These are phyloP conservation scores for Protomyces gravidus DNA, from an alignment of 1,139 yeast genomes.

Conservation along the genomic window DNA sequence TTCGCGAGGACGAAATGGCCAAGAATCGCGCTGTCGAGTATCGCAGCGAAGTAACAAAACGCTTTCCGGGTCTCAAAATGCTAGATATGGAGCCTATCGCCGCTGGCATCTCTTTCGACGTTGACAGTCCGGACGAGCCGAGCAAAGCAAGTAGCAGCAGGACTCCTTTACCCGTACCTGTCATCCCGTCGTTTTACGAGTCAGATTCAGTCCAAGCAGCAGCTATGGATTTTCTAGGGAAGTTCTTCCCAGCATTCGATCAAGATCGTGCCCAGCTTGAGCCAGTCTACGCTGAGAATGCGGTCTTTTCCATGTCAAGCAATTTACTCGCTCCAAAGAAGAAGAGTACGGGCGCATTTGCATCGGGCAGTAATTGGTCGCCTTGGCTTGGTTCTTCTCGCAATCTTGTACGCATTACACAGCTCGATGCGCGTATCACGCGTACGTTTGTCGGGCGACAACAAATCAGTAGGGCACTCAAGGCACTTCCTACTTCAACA, in stretches of 20 bases:
- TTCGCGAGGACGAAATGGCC: slow-evolving; percentile 38
- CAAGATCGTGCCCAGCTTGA: slow-evolving; percentile 63
- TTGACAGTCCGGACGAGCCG: slow-evolving; percentile 17
- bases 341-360: slow-evolving; percentile 34
- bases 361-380: slow-evolving; percentile 38
- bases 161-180: slow-evolving; percentile 50
- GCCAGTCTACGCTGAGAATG: slow-evolving; percentile 71
- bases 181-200: slow-evolving; percentile 68
- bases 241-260: slow-evolving; percentile 69
- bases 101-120: slow-evolving; percentile 55
- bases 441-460: slow-evolving; percentile 71
- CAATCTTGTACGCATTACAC: slow-evolving; percentile 66
- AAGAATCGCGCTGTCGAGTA: slow-evolving; percentile 48
- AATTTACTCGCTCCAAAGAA: slow-evolving; percentile 48
- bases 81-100: slow-evolving; percentile 67
- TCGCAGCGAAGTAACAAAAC: slow-evolving; percentile 59
- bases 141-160: slow-evolving; percentile 9
- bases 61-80: slow-evolving; percentile 73
- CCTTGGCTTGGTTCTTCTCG: slow-evolving; percentile 57
- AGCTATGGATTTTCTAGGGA: slow-evolving; percentile 67
- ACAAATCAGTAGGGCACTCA: slow-evolving; percentile 57
- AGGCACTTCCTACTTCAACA: slow-evolving; percentile 65
- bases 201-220: slow-evolving; percentile 65
- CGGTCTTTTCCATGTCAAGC: slow-evolving; percentile 72
- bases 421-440: slow-evolving; percentile 51